Base-by-base conservation (phyloP, 352 stramenopile species). In the Globisporangium nodosum region DNA sequence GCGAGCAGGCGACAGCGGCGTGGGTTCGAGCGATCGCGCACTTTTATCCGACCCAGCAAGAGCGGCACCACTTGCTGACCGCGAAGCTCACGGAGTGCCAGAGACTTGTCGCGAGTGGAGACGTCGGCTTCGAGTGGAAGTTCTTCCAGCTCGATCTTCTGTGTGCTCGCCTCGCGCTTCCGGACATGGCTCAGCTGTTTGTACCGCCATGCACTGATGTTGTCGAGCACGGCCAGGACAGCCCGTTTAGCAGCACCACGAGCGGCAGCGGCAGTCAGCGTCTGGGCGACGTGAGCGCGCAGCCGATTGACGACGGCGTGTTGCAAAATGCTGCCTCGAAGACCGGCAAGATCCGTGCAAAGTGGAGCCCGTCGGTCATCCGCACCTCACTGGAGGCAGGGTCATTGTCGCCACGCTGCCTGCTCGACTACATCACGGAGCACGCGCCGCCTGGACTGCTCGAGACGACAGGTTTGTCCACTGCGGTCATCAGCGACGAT, bases 91-190 rank as follows among this genome's bases (percentile, higher is more conserved):
- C 66, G 27, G 73, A 87, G n/a, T 92, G 81, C 24, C 47, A 86
- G 40, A 74, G 72, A 33, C 55, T 84, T 12, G 33, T 58, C 0
- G 55, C 61, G 18, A 54, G n/a, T 31, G 40, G 18, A 21, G 63
- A 40, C 48, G 65, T 37, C n/a, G 66, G 81, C 30, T 51, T 31
- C 8, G 37, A 65, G 31, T 90, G 75, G 74, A 78, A 78, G 43
- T 91, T 86, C 66, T 64, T 78, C 30, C 81, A 93, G 57, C 65
- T 96, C 24, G 86, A 96, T 47, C 54, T 96, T 24, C 69, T 96
- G 27, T 96, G 86, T 58, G 80, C 82, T 60, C 73, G 86, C 39
- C 62, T 96, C 7, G 63, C 84, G 6, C 63, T 90, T 20, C 82
- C 81, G 37, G 86, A 96, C 68, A 70, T 93, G 59, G 77, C 76